Percentiles rank a stretch among this genome's conserved stretches.
These are phyloP conservation scores for Spirogloea muscicola DNA, from an alignment of 139 green algal species.

Conservation along the genomic window DNA sequence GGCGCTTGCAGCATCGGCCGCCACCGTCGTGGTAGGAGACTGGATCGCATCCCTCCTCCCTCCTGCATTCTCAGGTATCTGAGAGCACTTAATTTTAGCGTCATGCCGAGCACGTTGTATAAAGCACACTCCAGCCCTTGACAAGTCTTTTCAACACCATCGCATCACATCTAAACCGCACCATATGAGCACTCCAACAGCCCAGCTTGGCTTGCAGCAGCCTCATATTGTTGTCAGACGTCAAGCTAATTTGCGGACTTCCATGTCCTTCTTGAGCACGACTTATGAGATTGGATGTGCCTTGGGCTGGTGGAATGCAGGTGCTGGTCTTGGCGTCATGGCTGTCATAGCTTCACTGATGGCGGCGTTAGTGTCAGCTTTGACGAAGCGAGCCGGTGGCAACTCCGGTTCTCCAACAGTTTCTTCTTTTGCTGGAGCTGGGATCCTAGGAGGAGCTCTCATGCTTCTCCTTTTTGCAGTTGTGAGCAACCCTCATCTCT, in stretches of 20 bases:
- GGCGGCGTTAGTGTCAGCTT: neutral
- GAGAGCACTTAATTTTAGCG: too few relatives aligned
- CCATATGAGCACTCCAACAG: too few relatives aligned
- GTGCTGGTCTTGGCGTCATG: neutral
- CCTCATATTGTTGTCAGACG: too few relatives aligned
- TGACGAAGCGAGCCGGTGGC: neutral
- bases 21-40: neutral
- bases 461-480: constrained; percentile 51
- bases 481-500: too few relatives aligned
- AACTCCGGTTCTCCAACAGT: neutral
- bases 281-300: neutral
- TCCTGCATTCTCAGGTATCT: constrained; percentile 9
- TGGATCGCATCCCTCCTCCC: neutral
- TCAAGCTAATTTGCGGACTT: too few relatives aligned
- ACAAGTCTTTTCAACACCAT: too few relatives aligned
- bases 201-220: too few relatives aligned
- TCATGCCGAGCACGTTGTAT: too few relatives aligned
- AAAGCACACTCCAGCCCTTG: too few relatives aligned
- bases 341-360: neutral
- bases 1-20: neutral
- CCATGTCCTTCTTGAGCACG: neutral
- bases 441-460: constrained; percentile 9
- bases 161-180: too few relatives aligned
- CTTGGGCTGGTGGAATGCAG: neutral
- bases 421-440: constrained; percentile 3